Conservation (phyloP, 345 rosid genomes). For the Rubroshorea leprosula region DNA sequence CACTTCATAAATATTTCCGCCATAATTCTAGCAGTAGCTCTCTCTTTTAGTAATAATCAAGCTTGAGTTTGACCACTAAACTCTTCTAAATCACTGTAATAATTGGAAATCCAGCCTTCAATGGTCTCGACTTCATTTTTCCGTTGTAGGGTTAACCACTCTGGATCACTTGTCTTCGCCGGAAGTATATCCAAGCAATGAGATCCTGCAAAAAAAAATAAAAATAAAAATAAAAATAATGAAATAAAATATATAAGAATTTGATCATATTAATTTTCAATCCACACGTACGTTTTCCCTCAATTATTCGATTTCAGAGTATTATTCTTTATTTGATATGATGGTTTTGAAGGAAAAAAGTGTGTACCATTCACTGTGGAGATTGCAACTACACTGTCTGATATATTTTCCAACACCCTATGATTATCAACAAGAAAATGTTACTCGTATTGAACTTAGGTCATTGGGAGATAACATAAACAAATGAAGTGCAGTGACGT, state of each 20-base stretch:
- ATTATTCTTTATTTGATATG: no score
- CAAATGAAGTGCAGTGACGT: no score
- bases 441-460: no score
- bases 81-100: constrained; percentile 19
- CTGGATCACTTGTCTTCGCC: constrained; percentile 27
- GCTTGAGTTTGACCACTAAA: constrained; percentile 8
- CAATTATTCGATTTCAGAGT: no score
- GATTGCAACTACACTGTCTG: constrained; percentile 34
- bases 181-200: constrained; percentile 38
- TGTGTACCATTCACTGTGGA: constrained; percentile 29
- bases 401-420: constrained; percentile 40
- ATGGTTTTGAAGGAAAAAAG: constrained; percentile 6
- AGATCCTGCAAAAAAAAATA: constrained; percentile 25
- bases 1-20: no score
- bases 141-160: constrained; percentile 32
- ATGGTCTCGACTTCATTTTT: constrained; percentile 29
- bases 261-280: no score
- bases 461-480: no score
- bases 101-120: constrained; percentile 33
- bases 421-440: no score
- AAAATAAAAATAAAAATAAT: not conserved
- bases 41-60: not conserved
- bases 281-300: no score
- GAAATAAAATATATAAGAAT: not conserved
- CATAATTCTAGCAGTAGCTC: constrained; percentile 1